Evolutionary conservation across 2,329 filamentous ascomycete species (phyloP), one percentile per base, ranked within the genome.

Genomic region (Erysiphe neolycopersici): DNA sequence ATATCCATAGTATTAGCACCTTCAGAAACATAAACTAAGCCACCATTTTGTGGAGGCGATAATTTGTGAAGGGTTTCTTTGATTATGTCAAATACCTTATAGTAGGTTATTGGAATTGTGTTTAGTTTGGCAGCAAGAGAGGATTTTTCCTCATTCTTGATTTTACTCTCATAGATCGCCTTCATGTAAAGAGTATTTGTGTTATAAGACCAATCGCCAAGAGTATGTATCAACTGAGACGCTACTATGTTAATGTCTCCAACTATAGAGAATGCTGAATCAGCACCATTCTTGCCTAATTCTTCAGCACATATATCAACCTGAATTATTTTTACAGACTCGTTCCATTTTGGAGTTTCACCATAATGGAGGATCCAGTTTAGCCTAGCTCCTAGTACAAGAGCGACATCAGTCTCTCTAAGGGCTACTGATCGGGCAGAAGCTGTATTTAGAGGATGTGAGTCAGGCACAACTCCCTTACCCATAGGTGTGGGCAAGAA

Each of bases 1-100:
- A 72, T 71, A 49, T 73, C 69, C 69, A 72, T 73, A 6, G 68
- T 70, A 50, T 71, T 71, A 9, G 69, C 67, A 6, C 69, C 68
- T 56, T 73, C 68, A 1, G 66, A 68, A 32, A 72, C 59, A 47
- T 71, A 72, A 18, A 71, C 64, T 19, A 71, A 61, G 38, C 60
- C 56, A 18, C 63, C 66, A 12, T 64, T 54, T 36, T 60, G 58
- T 1, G 60, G 60, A 12, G 60, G 63, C 0, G 60, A 66, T 29
- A 66, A 51, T 4, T 48, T 51, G 48, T 69, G 61, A 9, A 73
- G 56, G 2, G 61, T 62, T 3, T 56, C 52, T 48, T 65, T 69
- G 50, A 73, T 68, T 41, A 68, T 56, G 41, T 65, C 60, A 52
- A 69, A 72, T 3, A 63, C 63, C 41, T 61, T 61, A 31, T 64